These are phyloP conservation scores for Aspergillus clavatus DNA, from an alignment of 2,329 filamentous ascomycete species.

Conservation along the genomic window DNA sequence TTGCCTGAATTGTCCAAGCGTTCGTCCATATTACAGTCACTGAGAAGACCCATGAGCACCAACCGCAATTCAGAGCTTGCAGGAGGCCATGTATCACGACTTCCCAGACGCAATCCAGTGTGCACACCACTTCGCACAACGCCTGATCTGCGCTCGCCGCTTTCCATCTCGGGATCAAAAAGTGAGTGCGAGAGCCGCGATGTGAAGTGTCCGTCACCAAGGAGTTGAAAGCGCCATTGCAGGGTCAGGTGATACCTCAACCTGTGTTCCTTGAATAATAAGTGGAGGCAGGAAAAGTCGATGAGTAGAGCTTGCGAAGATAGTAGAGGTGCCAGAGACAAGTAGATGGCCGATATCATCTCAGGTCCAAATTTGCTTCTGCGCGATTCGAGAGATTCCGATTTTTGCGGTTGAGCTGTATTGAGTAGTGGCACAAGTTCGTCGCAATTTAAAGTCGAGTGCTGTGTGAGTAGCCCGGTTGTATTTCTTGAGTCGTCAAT, in stretches of 20 bases:
- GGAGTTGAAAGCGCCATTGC: conserved; percentile 74
- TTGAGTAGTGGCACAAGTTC: conserved; percentile 28
- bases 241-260: conserved; percentile 67
- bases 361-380: conserved; percentile 33
- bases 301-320: conserved; percentile 69
- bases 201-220: conserved; percentile 80
- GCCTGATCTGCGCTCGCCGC: conserved; percentile 68
- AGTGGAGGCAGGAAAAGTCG: conserved; percentile 68
- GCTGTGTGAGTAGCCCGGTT: conserved; percentile 22
- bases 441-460: conserved; percentile 23
- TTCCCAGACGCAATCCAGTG: conserved; percentile 80
- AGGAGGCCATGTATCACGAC: conserved; percentile 81
- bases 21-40: conserved; percentile 54
- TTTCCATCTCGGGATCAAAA: conserved; percentile 77
- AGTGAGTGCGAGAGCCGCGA: conserved; percentile 74
- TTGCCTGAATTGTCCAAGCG: conserved; percentile 17
- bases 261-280: conserved; percentile 71
- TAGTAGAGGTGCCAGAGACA: conserved; percentile 73
- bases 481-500: conserved; percentile 26
- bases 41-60: conserved; percentile 77
- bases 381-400: conserved; percentile 5
- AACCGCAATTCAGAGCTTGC: conserved; percentile 89
- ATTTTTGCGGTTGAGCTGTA: conserved; percentile 13
- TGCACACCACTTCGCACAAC: conserved; percentile 63
- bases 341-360: conserved; percentile 50